Evolutionary conservation across 2,329 filamentous ascomycete species (phyloP).

Genomic region (Cladosporium sp.): DNA sequence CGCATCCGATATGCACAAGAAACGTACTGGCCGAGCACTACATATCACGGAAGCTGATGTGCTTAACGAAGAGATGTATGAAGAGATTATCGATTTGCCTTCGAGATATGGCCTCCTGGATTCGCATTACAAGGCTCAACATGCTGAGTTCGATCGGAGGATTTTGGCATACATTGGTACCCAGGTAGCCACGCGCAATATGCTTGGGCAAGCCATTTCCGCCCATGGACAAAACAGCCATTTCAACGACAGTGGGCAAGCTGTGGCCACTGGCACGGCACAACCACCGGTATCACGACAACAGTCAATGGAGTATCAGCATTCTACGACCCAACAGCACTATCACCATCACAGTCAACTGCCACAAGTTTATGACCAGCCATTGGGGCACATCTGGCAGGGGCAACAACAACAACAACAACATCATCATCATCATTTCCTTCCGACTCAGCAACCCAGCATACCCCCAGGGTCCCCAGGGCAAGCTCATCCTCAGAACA

Average conservation of each 20-base stretch:
- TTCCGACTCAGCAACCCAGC: too few relatives aligned
- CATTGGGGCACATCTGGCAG: constrained; percentile 26
- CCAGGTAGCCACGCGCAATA: constrained; percentile 51
- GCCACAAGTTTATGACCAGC: constrained; percentile 42
- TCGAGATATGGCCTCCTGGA: constrained; percentile 60
- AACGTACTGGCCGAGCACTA: constrained; percentile 76
- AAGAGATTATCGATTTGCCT: constrained; percentile 77
- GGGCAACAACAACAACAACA: too few relatives aligned
- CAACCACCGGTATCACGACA: not conserved
- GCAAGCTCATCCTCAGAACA: not conserved
- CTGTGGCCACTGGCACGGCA: not conserved
- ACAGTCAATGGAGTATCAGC: not conserved
- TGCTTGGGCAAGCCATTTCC: constrained; percentile 40
- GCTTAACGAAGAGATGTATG: constrained; percentile 89
- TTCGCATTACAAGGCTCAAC: constrained; percentile 56
- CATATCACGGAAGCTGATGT: constrained; percentile 83
- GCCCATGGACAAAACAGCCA: constrained; percentile 19
- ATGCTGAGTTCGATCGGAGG: constrained; percentile 57
- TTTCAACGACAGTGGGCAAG: constrained; percentile 33
- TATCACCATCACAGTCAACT: constrained; percentile 24
- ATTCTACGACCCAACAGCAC: constrained; percentile 19
- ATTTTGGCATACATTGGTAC: constrained; percentile 55
- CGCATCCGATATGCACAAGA: constrained; percentile 84
- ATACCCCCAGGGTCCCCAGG: constrained; percentile 16
- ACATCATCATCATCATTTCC: too few relatives aligned